phyloP scores from a whole-genome alignment of 1,139 yeast genomes.

The Pichia sp. region DNA sequence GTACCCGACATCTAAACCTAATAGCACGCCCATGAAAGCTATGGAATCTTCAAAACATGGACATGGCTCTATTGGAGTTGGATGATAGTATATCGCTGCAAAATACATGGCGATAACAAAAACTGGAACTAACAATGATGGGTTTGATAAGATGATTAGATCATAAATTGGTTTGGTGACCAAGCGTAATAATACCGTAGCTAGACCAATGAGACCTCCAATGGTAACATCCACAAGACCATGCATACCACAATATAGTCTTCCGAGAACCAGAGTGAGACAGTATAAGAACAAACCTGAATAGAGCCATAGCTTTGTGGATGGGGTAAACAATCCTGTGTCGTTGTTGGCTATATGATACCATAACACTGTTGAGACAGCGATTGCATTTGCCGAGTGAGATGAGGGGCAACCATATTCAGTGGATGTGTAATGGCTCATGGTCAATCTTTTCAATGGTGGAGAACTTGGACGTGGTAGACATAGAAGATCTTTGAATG shows the following conservation, averaged over 20 bases:
- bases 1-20: slow-evolving; percentile 61
- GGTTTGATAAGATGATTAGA: slow-evolving; percentile 24
- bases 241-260: slow-evolving; percentile 97
- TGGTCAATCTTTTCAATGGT: slow-evolving; percentile 82
- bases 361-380: slow-evolving; percentile 52
- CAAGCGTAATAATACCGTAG: slow-evolving; percentile 37
- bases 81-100: slow-evolving; percentile 56
- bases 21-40: slow-evolving; percentile 83
- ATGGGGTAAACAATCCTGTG: slow-evolving; percentile 32
- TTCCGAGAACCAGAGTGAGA: slow-evolving; percentile 63
- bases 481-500: slow-evolving; percentile 76
- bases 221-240: slow-evolving; percentile 71
- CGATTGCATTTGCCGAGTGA: slow-evolving; percentile 89
- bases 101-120: slow-evolving; percentile 31
- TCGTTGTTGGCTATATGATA: slow-evolving; percentile 20
- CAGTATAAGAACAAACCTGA: slow-evolving; percentile 41
- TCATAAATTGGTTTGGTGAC: slow-evolving; percentile 36
- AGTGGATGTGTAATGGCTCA: slow-evolving; percentile 80
- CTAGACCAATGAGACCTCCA: slow-evolving; percentile 60
- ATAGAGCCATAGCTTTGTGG: neutral
- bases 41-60: slow-evolving; percentile 97
- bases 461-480: slow-evolving; percentile 92
- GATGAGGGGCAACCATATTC: slow-evolving; percentile 96
- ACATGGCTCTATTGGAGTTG: slow-evolving; percentile 86
- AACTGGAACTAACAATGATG: slow-evolving; percentile 30